Percentiles rank a stretch among this genome's conserved stretches.
phyloP scores from a whole-genome alignment of 805 yeast species.

The Nakazawaea pomicola region DNA sequence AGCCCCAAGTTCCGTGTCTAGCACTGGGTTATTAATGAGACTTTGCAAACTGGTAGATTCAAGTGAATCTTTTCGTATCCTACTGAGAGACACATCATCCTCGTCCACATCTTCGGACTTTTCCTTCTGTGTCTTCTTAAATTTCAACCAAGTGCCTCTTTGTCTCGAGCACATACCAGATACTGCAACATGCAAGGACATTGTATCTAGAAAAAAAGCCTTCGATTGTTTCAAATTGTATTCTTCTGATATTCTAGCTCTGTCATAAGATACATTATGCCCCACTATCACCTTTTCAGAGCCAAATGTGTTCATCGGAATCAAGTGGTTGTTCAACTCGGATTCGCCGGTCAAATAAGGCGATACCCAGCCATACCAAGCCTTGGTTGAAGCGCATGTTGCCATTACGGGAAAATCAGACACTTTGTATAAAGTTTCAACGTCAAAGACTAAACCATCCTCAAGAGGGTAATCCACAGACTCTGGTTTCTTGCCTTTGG shows the following conservation, averaged over 20 bases:
- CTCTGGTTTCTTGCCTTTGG: constrained; percentile 44
- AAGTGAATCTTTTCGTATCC: constrained; percentile 16
- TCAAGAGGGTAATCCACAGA: constrained; percentile 68
- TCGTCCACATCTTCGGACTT: constrained; percentile 18
- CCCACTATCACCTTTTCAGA: constrained; percentile 69
- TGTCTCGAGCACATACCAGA: constrained; percentile 93
- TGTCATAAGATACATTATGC: constrained; percentile 85
- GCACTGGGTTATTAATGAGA: constrained; percentile 23
- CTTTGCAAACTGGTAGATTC: constrained; percentile 21
- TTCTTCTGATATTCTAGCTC: constrained; percentile 83
- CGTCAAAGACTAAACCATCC: constrained; percentile 76
- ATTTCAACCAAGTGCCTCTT: constrained; percentile 69
- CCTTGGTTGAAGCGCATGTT: constrained; percentile 65
- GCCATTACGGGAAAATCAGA: constrained; percentile 78
- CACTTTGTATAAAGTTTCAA: constrained; percentile 76
- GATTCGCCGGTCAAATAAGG: constrained; percentile 67
- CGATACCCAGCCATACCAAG: constrained; percentile 95
- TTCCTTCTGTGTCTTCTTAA: constrained; percentile 32
- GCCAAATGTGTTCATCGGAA: constrained; percentile 61
- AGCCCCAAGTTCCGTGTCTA: constrained; percentile 26
- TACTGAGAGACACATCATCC: constrained; percentile 15
- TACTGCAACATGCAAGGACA: constrained; percentile 87
- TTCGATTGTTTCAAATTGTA: constrained; percentile 62
- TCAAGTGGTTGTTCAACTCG: constrained; percentile 51
- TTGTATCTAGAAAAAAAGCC: constrained; percentile 82